These are phyloP conservation scores for Phytopythium cucurbitacearum DNA, from an alignment of 352 stramenopile species.

Conservation along the genomic window DNA sequence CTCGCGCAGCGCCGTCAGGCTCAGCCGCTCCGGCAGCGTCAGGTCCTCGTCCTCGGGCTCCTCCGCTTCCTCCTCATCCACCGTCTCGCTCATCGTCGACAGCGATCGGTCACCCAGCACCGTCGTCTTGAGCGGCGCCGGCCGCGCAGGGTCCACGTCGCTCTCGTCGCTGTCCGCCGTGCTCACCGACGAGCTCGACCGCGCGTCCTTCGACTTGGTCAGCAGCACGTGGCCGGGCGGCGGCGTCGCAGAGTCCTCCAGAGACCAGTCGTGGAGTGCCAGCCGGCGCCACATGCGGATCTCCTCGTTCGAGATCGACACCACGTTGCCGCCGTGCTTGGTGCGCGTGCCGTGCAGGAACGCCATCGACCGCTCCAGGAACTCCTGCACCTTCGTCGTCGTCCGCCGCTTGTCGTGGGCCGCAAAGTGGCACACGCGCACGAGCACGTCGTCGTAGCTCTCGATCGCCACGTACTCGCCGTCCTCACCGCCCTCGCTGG, in stretches of 20 bases:
- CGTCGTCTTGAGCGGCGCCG: not conserved
- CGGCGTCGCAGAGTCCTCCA: slow-evolving; percentile 45
- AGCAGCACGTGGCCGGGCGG: slow-evolving; percentile 14
- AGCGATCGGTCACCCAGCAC: not conserved
- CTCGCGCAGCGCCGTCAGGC: slow-evolving; percentile 42
- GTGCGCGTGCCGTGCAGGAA: slow-evolving; percentile 64
- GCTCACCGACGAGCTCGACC: slow-evolving; percentile 39
- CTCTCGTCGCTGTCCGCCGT: slow-evolving; percentile 56
- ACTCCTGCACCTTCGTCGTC: slow-evolving; percentile 70
- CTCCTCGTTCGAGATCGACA: slow-evolving; percentile 77
- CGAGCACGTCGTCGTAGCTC: slow-evolving; percentile 73
- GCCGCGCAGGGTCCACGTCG: slow-evolving; percentile 23
- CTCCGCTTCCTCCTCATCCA: slow-evolving; percentile 27
- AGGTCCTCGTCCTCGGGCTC: slow-evolving; percentile 34
- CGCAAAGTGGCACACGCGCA: slow-evolving; percentile 65
- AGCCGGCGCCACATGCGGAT: slow-evolving; percentile 78
- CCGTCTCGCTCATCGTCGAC: slow-evolving; percentile 16
- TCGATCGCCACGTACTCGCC: slow-evolving; percentile 49
- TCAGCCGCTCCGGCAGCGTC: slow-evolving; percentile 25
- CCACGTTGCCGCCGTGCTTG: slow-evolving; percentile 55
- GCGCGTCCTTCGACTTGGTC: slow-evolving; percentile 38
- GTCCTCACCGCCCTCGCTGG: slow-evolving; percentile 17
- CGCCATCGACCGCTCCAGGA: slow-evolving; percentile 69
- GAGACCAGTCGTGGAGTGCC: slow-evolving; percentile 55
- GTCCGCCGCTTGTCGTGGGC: slow-evolving; percentile 63